These are phyloP conservation scores for Diaporthe ilicicola DNA, from an alignment of 2,329 filamentous ascomycete genomes.

Conservation along the genomic window DNA sequence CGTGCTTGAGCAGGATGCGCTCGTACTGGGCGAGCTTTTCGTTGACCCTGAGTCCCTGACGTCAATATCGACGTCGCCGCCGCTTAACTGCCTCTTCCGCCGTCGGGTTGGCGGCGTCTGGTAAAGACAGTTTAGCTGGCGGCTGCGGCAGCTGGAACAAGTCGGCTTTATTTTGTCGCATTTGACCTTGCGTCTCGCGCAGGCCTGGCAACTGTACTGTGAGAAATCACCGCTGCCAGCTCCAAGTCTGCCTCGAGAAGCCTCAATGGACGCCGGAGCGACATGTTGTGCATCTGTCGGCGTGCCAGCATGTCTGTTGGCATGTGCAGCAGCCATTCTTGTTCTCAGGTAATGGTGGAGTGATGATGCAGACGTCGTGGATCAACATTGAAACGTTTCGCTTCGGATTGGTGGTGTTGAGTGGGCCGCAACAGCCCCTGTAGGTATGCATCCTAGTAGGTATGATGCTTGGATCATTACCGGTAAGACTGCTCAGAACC, in stretches of 20 bases:
- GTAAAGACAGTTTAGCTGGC: constrained; percentile 46
- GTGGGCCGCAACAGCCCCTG: not conserved
- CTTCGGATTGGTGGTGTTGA: not conserved
- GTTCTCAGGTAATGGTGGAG: not conserved
- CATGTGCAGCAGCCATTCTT: not conserved
- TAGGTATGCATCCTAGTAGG: no score
- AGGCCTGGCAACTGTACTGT: constrained; percentile 40
- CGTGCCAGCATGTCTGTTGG: not conserved
- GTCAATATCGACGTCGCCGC: constrained; percentile 40
- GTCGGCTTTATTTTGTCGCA: constrained; percentile 41
- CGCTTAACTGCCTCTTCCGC: constrained; percentile 47
- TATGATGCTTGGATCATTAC: not conserved
- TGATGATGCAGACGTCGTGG: no score
- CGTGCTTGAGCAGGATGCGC: constrained; percentile 46
- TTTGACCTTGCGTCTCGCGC: constrained; percentile 42
- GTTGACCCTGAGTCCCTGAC: no score
- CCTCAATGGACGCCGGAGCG: not conserved
- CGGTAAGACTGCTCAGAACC: not conserved
- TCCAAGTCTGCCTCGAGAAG: not conserved
- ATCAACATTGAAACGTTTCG: no score
- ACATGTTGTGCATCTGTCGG: not conserved
- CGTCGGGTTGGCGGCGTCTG: constrained; percentile 48
- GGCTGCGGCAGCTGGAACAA: not conserved
- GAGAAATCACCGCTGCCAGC: not conserved
- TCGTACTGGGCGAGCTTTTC: constrained; percentile 51